Percentiles rank a stretch among this genome's conserved stretches.
Evolutionary conservation across 805 yeast genomes (phyloP).

Genomic region (Starmerella bombicola): DNA sequence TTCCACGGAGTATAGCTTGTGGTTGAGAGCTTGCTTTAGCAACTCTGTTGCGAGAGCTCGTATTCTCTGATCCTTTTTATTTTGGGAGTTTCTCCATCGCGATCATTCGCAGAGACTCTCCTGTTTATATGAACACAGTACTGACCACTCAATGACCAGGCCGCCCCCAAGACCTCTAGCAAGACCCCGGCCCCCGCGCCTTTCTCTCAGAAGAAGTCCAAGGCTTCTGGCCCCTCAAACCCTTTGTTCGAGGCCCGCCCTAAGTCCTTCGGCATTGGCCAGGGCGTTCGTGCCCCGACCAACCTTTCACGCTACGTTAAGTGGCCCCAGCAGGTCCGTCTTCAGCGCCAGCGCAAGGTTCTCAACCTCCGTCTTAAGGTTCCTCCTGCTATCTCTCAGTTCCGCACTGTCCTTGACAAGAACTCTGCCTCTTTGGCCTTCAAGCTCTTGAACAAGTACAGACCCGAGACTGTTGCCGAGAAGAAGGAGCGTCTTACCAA

Average conservation of each 20-base stretch:
- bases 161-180: slow-evolving; percentile 64
- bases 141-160: slow-evolving; percentile 28
- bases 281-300: slow-evolving; percentile 85
- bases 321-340: slow-evolving; percentile 98
- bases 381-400: slow-evolving; percentile 97
- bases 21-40: slow-evolving; percentile 18
- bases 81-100: not conserved
- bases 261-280: slow-evolving; percentile 93
- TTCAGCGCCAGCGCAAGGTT: slow-evolving; percentile 98
- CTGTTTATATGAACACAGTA: slow-evolving; percentile 15
- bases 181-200: slow-evolving; percentile 90
- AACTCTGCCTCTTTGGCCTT: slow-evolving; percentile 96
- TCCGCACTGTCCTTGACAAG: slow-evolving; percentile 92
- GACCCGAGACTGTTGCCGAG: slow-evolving; percentile 95
- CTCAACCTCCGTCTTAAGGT: slow-evolving; percentile 92
- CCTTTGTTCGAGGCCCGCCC: slow-evolving; percentile 85
- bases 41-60: slow-evolving; percentile 1
- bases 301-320: slow-evolving; percentile 94
- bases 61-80: slow-evolving; percentile 4
- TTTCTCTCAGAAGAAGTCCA: slow-evolving; percentile 31
- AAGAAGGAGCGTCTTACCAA: slow-evolving; percentile 98
- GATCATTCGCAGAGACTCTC: not conserved
- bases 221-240: slow-evolving; percentile 39
- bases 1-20: slow-evolving; percentile 24
- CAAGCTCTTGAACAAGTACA: slow-evolving; percentile 96